Percentiles rank a stretch among this genome's conserved stretches.
phyloP scores from a whole-genome alignment of 164 flowering plant species.

The Vitis cinerea region DNA sequence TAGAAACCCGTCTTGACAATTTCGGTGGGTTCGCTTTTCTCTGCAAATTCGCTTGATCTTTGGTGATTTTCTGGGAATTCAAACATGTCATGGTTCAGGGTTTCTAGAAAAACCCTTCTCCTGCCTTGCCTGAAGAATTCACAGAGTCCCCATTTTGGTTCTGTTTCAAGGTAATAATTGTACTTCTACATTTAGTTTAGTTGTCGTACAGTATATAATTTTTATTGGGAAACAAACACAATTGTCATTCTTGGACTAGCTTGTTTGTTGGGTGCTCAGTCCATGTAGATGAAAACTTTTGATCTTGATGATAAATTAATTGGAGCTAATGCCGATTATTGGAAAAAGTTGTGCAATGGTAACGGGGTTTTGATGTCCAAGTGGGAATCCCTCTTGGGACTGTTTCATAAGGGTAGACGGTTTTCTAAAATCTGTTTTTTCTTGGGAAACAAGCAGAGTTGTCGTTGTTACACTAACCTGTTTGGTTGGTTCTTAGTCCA shows the following conservation, averaged over 20 bases:
- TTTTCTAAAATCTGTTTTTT: neutral
- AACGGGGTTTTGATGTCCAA: slow-evolving; percentile 13
- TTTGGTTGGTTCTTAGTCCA: too few relatives aligned
- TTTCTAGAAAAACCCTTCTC: slow-evolving; percentile 20
- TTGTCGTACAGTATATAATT: neutral
- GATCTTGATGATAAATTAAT: slow-evolving; percentile 10
- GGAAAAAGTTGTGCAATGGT: neutral
- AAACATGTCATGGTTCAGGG: slow-evolving; percentile 35
- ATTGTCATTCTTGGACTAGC: neutral
- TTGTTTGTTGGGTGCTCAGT: neutral
- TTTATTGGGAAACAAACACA: neutral
- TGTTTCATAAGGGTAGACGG: neutral
- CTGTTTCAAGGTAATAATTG: slow-evolving; percentile 19
- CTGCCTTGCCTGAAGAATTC: slow-evolving; percentile 10
- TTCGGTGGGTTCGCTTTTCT: too few relatives aligned
- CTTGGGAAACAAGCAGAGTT: neutral
- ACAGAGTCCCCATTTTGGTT: neutral
- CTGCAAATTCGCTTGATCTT: too few relatives aligned
- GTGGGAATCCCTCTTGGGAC: neutral
- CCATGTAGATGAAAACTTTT: slow-evolving; percentile 1
- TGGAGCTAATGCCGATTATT: slow-evolving; percentile 12
- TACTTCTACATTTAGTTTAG: neutral
- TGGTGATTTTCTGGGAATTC: neutral
- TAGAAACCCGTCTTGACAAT: too few relatives aligned
- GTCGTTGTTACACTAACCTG: neutral